Evolutionary conservation across 805 yeast species (phyloP), one percentile per base, ranked within the genome.

Genomic region (Naumovozyma castellii): DNA sequence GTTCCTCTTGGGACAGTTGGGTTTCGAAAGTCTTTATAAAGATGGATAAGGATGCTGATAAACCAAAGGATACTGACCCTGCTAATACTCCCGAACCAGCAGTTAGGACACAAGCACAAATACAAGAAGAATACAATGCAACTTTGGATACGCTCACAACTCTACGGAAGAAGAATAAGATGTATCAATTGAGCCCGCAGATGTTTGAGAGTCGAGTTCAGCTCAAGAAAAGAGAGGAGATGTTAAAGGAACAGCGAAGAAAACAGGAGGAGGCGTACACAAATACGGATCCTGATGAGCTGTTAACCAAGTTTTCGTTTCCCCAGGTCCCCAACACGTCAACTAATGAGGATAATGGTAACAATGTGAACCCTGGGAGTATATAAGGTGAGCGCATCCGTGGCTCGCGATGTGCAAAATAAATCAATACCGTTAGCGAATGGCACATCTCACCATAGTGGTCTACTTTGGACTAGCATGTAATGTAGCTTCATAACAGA

Each of bases 1-100:
- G 9, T 22, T 50, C 56, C 2, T 46, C 54, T 10, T 59, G 64
- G 64, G 63, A 60, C 36, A 46, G 52, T 1, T 60, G 65, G 65
- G 53, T 60, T 20, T 51, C 53, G 12, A 53, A 50, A 10, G 15
- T 59, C 4, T 51, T 59, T 32, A 44, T 44, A 12, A 54, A 45
- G 39, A 49, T 45, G 34, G 22, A 32, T 3, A 32, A 34, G 2
- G 28, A 22, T 8, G 22, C 25, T 8, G 27, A 36, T 6, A 17
- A 36, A 15, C 19, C 28, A 15, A 18, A 32, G n/a, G 12, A 29
- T n/a, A 10, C 27, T 22, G 27, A 22, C n/a, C n/a, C n/a, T n/a
- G n/a, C n/a, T n/a, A n/a, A n/a, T n/a, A n/a, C 3, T 10, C 20
- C 20, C 13, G 35, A 32, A 3, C 17, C n/a, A n/a, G 16, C 32